phyloP scores from a whole-genome alignment of 371 early-diverging fungal species.

The Dinochytrium kinnereticum region DNA sequence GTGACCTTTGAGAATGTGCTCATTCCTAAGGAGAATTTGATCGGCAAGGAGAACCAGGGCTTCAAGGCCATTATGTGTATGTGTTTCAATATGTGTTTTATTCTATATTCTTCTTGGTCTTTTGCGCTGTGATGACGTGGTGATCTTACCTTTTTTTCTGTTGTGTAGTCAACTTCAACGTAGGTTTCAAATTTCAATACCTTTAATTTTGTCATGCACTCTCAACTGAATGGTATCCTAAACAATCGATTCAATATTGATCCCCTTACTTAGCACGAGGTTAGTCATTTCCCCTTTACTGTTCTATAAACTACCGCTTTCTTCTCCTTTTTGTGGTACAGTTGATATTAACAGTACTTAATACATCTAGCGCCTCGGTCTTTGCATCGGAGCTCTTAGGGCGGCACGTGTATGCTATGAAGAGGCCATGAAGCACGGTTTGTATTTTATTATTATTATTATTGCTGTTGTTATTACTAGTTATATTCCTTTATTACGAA shows the following conservation, averaged over 20 bases:
- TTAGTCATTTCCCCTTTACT: background rate
- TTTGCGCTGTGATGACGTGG: background rate
- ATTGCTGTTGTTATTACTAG: too few species aligned
- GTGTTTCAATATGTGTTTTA: slow-evolving; percentile 6
- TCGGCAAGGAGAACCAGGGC: slow-evolving; percentile 44
- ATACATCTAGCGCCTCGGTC: slow-evolving; percentile 25
- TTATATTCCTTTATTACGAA: too few species aligned
- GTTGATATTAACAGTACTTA: background rate
- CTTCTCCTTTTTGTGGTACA: too few species aligned
- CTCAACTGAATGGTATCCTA: too few species aligned
- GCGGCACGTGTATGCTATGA: slow-evolving; percentile 41
- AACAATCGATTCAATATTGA: background rate
- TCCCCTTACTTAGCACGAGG: background rate
- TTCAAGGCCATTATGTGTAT: slow-evolving; percentile 33
- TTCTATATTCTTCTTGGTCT: background rate
- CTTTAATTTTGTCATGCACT: background rate
- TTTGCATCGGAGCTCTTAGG: slow-evolving; percentile 36
- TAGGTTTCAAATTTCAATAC: too few species aligned
- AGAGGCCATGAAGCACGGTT: slow-evolving; percentile 45
- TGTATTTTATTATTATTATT: too few species aligned
- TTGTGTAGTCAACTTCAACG: slow-evolving; percentile 7
- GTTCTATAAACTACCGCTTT: background rate
- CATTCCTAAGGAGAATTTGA: slow-evolving; percentile 51
- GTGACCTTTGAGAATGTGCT: slow-evolving; percentile 53
- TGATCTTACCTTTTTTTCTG: background rate